Conservation (phyloP, 805 yeast species). For the Priceomyces melissophilus region DNA sequence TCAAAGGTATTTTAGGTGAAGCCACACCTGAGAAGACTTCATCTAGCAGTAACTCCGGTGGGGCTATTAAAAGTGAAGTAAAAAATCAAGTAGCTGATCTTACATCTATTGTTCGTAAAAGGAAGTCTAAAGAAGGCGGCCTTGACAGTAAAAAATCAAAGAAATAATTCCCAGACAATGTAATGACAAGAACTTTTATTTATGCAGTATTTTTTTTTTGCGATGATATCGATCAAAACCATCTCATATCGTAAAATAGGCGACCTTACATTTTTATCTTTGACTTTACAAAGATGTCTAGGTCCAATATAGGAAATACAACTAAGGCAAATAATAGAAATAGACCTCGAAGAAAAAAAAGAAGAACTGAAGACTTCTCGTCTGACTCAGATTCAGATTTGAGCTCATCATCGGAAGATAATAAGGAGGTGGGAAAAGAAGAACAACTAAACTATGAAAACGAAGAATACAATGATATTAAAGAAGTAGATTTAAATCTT, state of each 20-base stretch:
- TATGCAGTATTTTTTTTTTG: neutral
- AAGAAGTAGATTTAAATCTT: conserved; percentile 27
- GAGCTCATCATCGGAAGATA: conserved; percentile 27
- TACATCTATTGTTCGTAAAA: conserved; percentile 61
- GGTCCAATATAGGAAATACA: neutral
- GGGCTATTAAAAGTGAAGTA: conserved; percentile 29
- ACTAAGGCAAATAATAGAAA: neutral
- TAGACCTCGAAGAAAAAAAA: conserved; percentile 63
- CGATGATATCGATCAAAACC: no score
- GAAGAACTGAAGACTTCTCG: conserved; percentile 78
- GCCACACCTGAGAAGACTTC: conserved; percentile 22
- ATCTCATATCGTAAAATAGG: no score
- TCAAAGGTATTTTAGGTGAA: conserved; percentile 58
- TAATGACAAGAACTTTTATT: no score
- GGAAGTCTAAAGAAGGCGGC: conserved; percentile 21
- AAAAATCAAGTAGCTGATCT: conserved; percentile 52
- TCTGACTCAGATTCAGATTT: conserved; percentile 49
- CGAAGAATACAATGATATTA: conserved; percentile 8
- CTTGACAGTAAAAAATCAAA: conserved; percentile 9
- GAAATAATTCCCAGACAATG: conserved; percentile 2
- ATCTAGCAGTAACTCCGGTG: conserved; percentile 11
- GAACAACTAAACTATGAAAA: conserved; percentile 12
- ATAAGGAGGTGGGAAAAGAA: conserved; percentile 11
- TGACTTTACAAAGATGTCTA: no score
- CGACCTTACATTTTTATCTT: no score